A percentile compares a stretch with the other conserved stretches of the same genome.
phyloP scores from a whole-genome alignment of 2,329 filamentous ascomycete species.

The Stemphylium lycopersici region DNA sequence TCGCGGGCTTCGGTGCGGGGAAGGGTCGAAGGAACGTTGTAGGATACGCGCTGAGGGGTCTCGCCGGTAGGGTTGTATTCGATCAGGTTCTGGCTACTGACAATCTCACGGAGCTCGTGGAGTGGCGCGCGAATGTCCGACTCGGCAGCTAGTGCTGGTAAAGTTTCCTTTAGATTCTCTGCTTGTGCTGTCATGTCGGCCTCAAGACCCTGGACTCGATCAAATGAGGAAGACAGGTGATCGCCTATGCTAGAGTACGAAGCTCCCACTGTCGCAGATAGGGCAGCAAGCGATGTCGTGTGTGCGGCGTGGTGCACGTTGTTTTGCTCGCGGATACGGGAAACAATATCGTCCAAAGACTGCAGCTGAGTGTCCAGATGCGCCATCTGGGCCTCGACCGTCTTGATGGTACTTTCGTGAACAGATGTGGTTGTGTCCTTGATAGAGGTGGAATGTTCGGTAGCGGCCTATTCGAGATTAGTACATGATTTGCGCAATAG shows the following conservation, averaged over 20 bases:
- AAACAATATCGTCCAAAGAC: conserved; percentile 88
- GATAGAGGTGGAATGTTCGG: conserved; percentile 81
- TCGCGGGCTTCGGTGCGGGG: conserved; percentile 75
- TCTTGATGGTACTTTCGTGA: conserved; percentile 86
- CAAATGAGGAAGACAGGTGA: conserved; percentile 72
- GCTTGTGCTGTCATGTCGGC: conserved; percentile 69
- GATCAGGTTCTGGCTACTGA: conserved; percentile 68
- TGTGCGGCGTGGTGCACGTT: conserved; percentile 76
- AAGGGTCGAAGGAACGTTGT: conserved; percentile 78
- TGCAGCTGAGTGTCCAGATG: conserved; percentile 89
- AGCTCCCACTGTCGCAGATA: conserved; percentile 72
- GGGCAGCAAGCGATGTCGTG: conserved; percentile 65
- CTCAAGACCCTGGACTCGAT: conserved; percentile 71
- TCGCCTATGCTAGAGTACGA: conserved; percentile 74
- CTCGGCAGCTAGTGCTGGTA: conserved; percentile 64
- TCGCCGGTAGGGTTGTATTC: conserved; percentile 87
- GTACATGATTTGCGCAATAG: conserved; percentile 9
- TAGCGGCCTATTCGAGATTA: conserved; percentile 63
- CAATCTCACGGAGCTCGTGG: conserved; percentile 70
- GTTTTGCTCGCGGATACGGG: conserved; percentile 80
- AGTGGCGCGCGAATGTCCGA: conserved; percentile 71
- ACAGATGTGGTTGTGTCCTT: conserved; percentile 84
- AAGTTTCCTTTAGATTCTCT: conserved; percentile 62
- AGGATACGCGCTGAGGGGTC: conserved; percentile 81
- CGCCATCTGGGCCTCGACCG: conserved; percentile 86